Evolutionary conservation across 2,329 filamentous ascomycete species (phyloP).

Genomic region (Fusarium clavum): DNA sequence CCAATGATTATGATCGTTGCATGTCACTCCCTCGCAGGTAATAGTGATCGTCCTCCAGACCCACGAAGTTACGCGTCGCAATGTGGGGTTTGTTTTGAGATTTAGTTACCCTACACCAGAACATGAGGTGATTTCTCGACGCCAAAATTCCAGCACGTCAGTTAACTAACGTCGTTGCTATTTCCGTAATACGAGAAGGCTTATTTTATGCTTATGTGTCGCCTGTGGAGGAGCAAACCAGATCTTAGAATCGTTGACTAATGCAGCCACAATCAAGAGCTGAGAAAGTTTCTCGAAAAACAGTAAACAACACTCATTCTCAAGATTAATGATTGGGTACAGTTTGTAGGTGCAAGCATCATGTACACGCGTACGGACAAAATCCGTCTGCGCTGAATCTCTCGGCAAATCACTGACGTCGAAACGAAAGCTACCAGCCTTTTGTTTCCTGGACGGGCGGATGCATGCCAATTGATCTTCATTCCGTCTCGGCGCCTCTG

Average conservation of each 20-base stretch:
- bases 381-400: not conserved
- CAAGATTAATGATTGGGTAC: not conserved
- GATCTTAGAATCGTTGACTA: not conserved
- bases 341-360: not conserved
- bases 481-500: not conserved
- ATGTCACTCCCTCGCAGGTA: not conserved
- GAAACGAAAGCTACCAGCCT: not conserved
- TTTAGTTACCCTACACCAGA: not conserved
- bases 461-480: not conserved
- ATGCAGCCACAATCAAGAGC: not conserved
- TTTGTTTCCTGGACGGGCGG: not conserved
- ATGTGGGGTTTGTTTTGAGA: not conserved
- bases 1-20: not conserved
- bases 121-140: not conserved
- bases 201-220: conserved; percentile 6
- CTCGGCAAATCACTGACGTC: not conserved
- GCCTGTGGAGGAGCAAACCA: not conserved
- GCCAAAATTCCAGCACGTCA: not conserved
- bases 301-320: not conserved
- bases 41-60: not conserved
- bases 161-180: not conserved
- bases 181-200: not conserved
- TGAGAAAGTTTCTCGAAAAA: too few relatives aligned
- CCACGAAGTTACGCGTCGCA: not conserved
- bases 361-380: not conserved